A percentile compares a stretch with the other conserved stretches of the same genome.
These are phyloP conservation scores for Dioszegia crocea DNA, from an alignment of 768 basidiomycete genomes.

Conservation along the genomic window DNA sequence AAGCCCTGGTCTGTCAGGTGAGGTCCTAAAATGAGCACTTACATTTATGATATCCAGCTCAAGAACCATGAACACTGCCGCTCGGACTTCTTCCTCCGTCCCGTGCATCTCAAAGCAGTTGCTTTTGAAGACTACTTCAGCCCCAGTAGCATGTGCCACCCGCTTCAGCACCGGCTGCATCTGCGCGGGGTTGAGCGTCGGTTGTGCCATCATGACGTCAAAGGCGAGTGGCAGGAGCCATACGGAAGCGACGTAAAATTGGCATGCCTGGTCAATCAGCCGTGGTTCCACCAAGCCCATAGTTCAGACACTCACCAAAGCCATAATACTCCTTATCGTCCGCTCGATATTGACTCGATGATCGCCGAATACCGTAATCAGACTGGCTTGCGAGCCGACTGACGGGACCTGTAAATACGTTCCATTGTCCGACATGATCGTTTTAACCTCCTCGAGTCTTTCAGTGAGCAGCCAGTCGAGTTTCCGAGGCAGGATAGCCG, in stretches of 20 bases:
- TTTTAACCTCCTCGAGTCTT: constrained; percentile 83
- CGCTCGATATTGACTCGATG: constrained; percentile 89
- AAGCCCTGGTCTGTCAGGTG: constrained; percentile 59
- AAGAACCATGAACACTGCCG: constrained; percentile 76
- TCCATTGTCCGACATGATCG: constrained; percentile 92
- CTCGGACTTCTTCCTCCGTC: constrained; percentile 80
- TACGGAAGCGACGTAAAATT: constrained; percentile 93
- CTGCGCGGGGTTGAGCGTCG: constrained; percentile 73
- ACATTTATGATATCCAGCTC: constrained; percentile 92
- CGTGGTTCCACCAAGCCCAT: too few relatives aligned
- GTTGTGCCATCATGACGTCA: constrained; percentile 80
- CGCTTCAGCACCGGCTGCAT: constrained; percentile 80
- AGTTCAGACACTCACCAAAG: constrained; percentile 72
- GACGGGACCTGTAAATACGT: constrained; percentile 92
- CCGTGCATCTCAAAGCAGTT: constrained; percentile 98
- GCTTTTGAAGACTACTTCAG: constrained; percentile 92
- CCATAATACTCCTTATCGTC: constrained; percentile 90
- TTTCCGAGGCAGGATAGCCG: constrained; percentile 90
- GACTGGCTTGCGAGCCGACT: constrained; percentile 83
- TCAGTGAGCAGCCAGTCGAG: constrained; percentile 99
- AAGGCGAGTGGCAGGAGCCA: constrained; percentile 93
- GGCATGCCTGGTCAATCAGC: constrained; percentile 64
- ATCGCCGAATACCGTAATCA: constrained; percentile 92
- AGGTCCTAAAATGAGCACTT: constrained; percentile 16
- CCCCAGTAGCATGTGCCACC: constrained; percentile 78